Evolutionary conservation across 2,329 filamentous ascomycete species (phyloP), one percentile per base, ranked within the genome.

Genomic region (Colletotrichum camelliae): DNA sequence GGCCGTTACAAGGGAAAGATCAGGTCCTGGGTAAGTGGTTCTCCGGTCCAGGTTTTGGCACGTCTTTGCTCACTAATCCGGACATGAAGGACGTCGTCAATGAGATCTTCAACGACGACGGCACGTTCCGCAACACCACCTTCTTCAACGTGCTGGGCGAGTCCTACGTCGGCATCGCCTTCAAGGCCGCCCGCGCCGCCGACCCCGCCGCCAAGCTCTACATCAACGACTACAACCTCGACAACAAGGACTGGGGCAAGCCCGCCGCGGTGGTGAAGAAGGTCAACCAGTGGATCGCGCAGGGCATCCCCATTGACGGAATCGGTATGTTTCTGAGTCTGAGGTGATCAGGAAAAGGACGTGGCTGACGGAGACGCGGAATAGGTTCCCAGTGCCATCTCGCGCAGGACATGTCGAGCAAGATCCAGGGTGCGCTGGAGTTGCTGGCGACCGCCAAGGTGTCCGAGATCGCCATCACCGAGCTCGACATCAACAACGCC

Each of bases 211-310:
- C 92, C 3, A 93, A 93, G 84, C 88, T 95, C 48, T 96, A 94
- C 87, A 94, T 95, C 85, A 96, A 95, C 84, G 93, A 95, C 81
- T 91, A 89, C 84, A 94, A 94, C 85, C 89, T 94, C 64, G 93
- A 94, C 84, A 86, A 83, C 58, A 88, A 92, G n/a, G 87, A 79
- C 78, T 89, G 89, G 79, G 85, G 88, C 77, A 95, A 95, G 86
- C 64, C 86, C 70, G 85, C 86, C 52, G 87, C 87, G 60, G 89
- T 93, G 85, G 86, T 89, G 7, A 82, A 80, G 37, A 86, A 92
- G 79, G 93, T 95, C 77, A 89, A 90, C 80, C 89, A 91, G 81
- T 94, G 92, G 92, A 80, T 91, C 67, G 87, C 87, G 0, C 88
- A 87, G 2, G 93, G 93, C 66, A 83, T 92, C 18, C 92, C 91